Evolutionary conservation across 2,329 filamentous ascomycete genomes (phyloP), one percentile per base, ranked within the genome.

Genomic region (Neodidymelliopsis sp.): DNA sequence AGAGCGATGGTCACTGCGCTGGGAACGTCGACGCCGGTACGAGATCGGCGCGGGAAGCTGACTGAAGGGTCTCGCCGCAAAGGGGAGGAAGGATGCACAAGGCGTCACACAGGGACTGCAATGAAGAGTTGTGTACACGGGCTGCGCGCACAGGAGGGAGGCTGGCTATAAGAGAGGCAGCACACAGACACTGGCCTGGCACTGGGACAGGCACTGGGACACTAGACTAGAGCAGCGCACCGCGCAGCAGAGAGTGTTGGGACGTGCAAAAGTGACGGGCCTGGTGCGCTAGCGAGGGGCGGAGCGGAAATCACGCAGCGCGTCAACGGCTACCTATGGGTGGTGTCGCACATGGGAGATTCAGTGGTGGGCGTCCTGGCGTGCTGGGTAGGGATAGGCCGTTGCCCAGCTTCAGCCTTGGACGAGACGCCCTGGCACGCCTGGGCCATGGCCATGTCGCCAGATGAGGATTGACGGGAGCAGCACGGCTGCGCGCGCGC

Each of bases 201-300:
- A n/a, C n/a, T n/a, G n/a, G n/a, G n/a, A n/a, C n/a, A n/a, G n/a
- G n/a, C n/a, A n/a, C n/a, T n/a, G n/a, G n/a, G n/a, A n/a, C n/a
- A n/a, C n/a, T n/a, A n/a, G n/a, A n/a, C n/a, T n/a, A n/a, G n/a
- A 39, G 34, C 34, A 27, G 42, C 42, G 9, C 19, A 22, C 28
- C 20, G 43, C 20, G 43, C 43, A 45, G 13, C 24, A 24, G 12
- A 44, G 19, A 62, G 51, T 58, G 64, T 58, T 58, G 60, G 40
- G 59, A 57, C 51, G 47, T 52, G 57, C 47, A 46, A 60, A 49
- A 48, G 62, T 55, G 56, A 60, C 49, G 56, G 57, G 59, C 56
- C 62, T 64, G 60, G 58, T 56, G 60, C 58, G 61, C 64, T 62
- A 64, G 59, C 55, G 53, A 59, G 62, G 58, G 65, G 66, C 57